Base-by-base conservation (phyloP, 2,329 filamentous ascomycete species). In the Escovopsis weberi region DNA sequence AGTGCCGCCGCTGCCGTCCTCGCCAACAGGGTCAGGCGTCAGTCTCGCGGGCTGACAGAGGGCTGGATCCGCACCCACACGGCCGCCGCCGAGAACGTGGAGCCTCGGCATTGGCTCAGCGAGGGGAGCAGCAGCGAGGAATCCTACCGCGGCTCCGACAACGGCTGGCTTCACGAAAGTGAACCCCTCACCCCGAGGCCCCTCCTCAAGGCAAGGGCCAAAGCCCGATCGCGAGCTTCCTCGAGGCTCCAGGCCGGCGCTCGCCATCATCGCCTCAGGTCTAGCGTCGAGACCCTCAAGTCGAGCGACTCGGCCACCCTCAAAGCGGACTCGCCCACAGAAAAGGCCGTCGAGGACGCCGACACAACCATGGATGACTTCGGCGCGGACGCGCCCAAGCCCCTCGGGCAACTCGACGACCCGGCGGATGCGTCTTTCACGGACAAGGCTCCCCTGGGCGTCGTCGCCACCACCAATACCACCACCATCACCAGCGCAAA, bases 51-150 rank as follows among this genome's bases (percentile, higher is more conserved):
- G 45, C 72, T 88, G 42, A 86, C 82, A 0, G 82, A 88, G 59
- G 82, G 87, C 66, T 89, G 85, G 85, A 86, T 91, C 50, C 81
- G 83, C 47, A 82, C 85, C 47, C 85, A 88, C 55, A 79, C 85
- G n/a, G 74, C 80, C n/a, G 74, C 75, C 49, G 76, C 81, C 50
- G 72, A 71, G 50, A 72, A 78, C 51, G 75, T 73, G 30, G 84
- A 91, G 57, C 75, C 77, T 50, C 78, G 76, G 47, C 81, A 86
- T 61, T 94, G 86, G 86, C 71, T 87, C 51, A 93, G 85, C 58
- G 85, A 93, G 53, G 64, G 56, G 53, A 66, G 75, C 56, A 75
- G 75, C 54, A 86, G 81, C 58, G 82, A 85, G 68, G 74, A 75
- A 66, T 83, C 80, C 67, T 53, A 80, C 75, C 80, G 76, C 68